phyloP scores from a whole-genome alignment of 2,329 filamentous ascomycete species.

The Ophiostoma montium region DNA sequence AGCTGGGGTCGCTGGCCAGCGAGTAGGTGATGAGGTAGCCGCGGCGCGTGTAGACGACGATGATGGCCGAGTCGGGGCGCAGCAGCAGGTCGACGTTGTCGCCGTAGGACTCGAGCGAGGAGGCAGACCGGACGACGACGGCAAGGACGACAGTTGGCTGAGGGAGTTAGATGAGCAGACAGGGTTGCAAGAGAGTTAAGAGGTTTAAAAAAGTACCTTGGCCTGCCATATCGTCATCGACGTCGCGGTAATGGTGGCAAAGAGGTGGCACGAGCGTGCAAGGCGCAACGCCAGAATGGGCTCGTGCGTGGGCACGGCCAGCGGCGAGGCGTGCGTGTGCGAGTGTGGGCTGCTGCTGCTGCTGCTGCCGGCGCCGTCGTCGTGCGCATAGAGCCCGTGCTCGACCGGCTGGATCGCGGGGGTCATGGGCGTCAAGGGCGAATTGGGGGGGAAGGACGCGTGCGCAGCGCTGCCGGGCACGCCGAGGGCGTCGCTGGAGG shows the following conservation, averaged over 20 bases:
- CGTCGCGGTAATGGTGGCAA: slow-evolving; percentile 74
- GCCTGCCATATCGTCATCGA: slow-evolving; percentile 95
- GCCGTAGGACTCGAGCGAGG: slow-evolving; percentile 72
- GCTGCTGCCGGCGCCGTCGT: slow-evolving; percentile 17
- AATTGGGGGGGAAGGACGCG: slow-evolving; percentile 25
- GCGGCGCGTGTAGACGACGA: slow-evolving; percentile 73
- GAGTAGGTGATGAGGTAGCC: slow-evolving; percentile 94
- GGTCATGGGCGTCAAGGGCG: slow-evolving; percentile 40
- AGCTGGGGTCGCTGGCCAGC: slow-evolving; percentile 67
- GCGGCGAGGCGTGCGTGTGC: neutral
- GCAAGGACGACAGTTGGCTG: slow-evolving; percentile 79
- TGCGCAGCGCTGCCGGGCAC: slow-evolving; percentile 20
- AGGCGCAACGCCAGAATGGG: slow-evolving; percentile 61
- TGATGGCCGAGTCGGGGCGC: slow-evolving; percentile 79
- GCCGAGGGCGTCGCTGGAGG: slow-evolving; percentile 22
- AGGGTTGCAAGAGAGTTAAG: slow-evolving; percentile 23
- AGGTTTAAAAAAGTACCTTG: slow-evolving; percentile 39
- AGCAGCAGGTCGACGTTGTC: slow-evolving; percentile 72
- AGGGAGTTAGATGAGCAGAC: neutral
- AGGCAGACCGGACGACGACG: slow-evolving; percentile 65
- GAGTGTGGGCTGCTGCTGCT: slow-evolving; percentile 16
- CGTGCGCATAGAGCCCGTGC: slow-evolving; percentile 30
- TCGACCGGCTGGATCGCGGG: slow-evolving; percentile 47
- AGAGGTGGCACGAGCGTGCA: slow-evolving; percentile 65
- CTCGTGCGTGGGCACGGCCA: slow-evolving; percentile 36